Base-by-base conservation (phyloP, 345 rosid genomes). In the Firmiana major region DNA sequence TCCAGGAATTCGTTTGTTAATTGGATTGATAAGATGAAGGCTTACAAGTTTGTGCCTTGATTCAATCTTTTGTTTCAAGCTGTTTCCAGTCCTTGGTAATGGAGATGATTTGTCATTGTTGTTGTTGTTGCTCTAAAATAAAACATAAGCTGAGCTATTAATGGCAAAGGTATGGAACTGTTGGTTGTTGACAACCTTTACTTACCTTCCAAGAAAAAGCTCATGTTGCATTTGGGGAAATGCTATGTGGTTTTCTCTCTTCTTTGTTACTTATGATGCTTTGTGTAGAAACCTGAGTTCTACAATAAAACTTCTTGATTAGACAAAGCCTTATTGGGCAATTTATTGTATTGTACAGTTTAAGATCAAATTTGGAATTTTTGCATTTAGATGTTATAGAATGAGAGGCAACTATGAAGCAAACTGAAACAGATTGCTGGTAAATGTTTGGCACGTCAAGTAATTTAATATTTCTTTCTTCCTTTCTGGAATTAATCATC, bases 11-110 rank as follows among this genome's bases (percentile, higher is more conserved):
- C 89, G 3, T 82, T 87, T 69, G 31, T 83, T 42, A 77, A 75
- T 64, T 89, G 88, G 89, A 87, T 87, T 36, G 86, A 86, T 31
- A 87, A 77, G 79, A 54, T 81, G 83, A 87, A 81, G 77, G 81
- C 45, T 17, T 77, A 53, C 79, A 87, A 86, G 84, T 77, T 88
- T 55, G 88, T 89, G 58, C 89, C 89, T 62, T 82, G 79, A 82
- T 15, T 16, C 12, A 8, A 57, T 57, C 13, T 21, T 21, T 21
- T 21, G 28, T n/a, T 57, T 9, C 4, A 21, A 53, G 22, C 21
- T 57, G 62, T 21, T 57, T 55, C 42, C 42, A 40, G 42, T 40
- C 42, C 6, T 40, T 40, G 42, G 42, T 40, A 36, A 36, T 36
- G 40, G 5, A 36, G 42, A 40, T 40, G 42, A 40, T 6, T 13